A percentile compares a stretch with the other conserved stretches of the same genome.
phyloP scores from a whole-genome alignment of 2,329 filamentous ascomycete species.

The Microcyclospora pomicola region DNA sequence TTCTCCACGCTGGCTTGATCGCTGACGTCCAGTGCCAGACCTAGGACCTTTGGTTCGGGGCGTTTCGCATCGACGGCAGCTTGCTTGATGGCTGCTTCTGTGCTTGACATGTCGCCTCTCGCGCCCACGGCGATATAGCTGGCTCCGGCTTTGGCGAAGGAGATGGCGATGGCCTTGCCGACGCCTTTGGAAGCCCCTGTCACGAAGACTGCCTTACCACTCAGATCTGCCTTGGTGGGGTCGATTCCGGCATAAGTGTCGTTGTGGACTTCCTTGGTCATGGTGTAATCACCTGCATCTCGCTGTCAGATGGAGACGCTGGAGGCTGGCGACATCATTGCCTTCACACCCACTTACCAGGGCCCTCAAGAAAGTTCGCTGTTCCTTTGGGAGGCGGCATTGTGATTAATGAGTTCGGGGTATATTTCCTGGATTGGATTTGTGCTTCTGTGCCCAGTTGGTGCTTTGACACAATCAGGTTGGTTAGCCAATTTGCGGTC shows the following conservation, averaged over 20 bases:
- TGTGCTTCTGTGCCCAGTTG: no score
- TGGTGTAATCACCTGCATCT: no score
- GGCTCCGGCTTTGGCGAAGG: conserved; percentile 42
- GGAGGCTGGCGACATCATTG: no score
- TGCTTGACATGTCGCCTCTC: conserved; percentile 31
- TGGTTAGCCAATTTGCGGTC: no score
- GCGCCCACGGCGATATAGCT: conserved; percentile 40
- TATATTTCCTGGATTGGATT: no score
- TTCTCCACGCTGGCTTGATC: conserved; percentile 22
- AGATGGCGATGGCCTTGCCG: conserved; percentile 40
- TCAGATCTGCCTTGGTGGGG: conserved; percentile 24
- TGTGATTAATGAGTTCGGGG: no score
- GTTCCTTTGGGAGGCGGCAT: no score
- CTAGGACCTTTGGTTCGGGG: conserved; percentile 27
- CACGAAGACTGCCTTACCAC: conserved; percentile 35
- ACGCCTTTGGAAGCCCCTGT: conserved; percentile 29
- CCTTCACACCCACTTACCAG: no score
- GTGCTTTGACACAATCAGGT: no score
- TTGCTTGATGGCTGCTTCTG: conserved; percentile 21
- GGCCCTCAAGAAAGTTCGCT: no score
- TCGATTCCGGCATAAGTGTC: conserved; percentile 20
- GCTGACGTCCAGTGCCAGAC: conserved; percentile 31
- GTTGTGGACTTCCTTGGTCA: conserved; percentile 6
- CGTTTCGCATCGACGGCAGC: conserved; percentile 25
- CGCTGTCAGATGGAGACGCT: no score